Base-by-base conservation (phyloP, 2,329 filamentous ascomycete species). In the Waltergamsia citrina region DNA sequence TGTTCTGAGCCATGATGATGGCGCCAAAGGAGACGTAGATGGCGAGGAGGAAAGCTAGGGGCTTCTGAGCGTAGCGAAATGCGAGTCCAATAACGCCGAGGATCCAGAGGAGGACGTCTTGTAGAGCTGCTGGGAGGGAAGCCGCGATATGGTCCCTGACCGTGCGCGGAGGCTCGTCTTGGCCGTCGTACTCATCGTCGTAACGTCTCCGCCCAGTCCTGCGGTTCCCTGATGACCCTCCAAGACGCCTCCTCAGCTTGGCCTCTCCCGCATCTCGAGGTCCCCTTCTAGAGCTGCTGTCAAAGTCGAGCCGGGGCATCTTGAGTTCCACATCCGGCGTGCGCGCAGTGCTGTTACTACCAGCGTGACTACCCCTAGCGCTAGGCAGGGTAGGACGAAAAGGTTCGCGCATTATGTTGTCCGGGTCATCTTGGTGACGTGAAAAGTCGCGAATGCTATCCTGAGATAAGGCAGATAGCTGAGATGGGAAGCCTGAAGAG, bases 1-100 rank as follows among this genome's bases (percentile, higher is more conserved):
- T 69, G 48, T 77, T 81, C 29, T 73, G 69, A 3, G 71, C 62
- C 16, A 83, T 57, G 25, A 79, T 70, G 32, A 74, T 52, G 15
- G 69, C 61, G 32, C 76, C 75, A 19, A 76, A 61, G 23, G 73
- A 61, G 10, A 84, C 53, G 47, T 81, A 80, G 29, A 76, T 50
- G 10, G 79, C 69, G 10, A 86, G 53, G 3, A 74, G 50, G 38
- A 78, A 60, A 7, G 74, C 75, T 17, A 86, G 57, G 0, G 83
- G 68, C 29, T 72, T 76, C 52, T 83, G 80, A 4, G 78, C 60
- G 35, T 77, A 71, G 14, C 67, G 62, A 32, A 85, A 63, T 3
- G 77, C 71, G 35, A 78, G 65, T 5, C 62, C 61, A 10, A 82
- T 39, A 12, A 84, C 61, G 20, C 72, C 72, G 3, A 72, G 41